Evolutionary conservation across 148 eudicot species (phyloP).

Genomic region (Vaccinium myrtillus): DNA sequence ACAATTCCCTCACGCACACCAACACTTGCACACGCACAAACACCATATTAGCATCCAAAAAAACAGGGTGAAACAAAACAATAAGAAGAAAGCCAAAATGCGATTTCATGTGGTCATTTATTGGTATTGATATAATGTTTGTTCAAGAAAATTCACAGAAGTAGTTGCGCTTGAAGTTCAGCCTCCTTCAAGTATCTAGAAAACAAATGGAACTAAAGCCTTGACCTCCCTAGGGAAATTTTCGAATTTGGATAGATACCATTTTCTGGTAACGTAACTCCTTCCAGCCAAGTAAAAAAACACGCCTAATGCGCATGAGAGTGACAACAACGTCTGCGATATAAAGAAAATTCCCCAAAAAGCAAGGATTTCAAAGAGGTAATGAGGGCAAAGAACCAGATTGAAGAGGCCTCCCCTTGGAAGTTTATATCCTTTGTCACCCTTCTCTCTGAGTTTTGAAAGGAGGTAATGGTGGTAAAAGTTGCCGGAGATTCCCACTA

Average conservation of each 20-base stretch:
- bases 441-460: slow-evolving; percentile 29
- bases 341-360: slow-evolving; percentile 31
- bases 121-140: too few relatives aligned
- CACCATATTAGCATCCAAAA: not conserved
- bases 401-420: slow-evolving; percentile 39
- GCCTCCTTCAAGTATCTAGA: slow-evolving; percentile 18
- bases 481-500: slow-evolving; percentile 33
- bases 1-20: not conserved
- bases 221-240: slow-evolving; percentile 37
- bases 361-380: slow-evolving; percentile 33
- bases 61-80: not conserved
- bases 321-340: slow-evolving; percentile 27
- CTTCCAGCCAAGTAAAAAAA: slow-evolving; percentile 33
- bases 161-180: slow-evolving; percentile 3
- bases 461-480: slow-evolving; percentile 41
- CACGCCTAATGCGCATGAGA: slow-evolving; percentile 10
- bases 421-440: slow-evolving; percentile 34
- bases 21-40: too few relatives aligned
- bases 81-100: not conserved
- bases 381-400: slow-evolving; percentile 47
- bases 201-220: slow-evolving; percentile 40
- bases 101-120: not conserved
- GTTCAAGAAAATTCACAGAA: not conserved
- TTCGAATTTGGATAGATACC: slow-evolving; percentile 41
- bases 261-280: slow-evolving; percentile 37